Base-by-base conservation (phyloP, 345 rosid genomes). In the Ricinus communis region DNA sequence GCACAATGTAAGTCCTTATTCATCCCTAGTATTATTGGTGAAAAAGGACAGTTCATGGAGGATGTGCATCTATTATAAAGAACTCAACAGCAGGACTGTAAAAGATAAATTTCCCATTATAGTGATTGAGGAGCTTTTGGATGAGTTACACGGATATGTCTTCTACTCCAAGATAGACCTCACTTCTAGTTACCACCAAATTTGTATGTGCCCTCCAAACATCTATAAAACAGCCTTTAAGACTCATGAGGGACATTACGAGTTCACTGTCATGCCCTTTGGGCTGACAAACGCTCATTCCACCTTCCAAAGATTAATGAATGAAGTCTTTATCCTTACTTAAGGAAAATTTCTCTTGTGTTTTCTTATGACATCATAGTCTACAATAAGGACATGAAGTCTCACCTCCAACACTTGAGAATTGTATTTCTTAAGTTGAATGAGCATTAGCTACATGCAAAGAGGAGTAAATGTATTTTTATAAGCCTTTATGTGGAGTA, bases 31-130 rank as follows among this genome's bases (percentile, higher is more conserved):
- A 5, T 21, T 65, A 2, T 46, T 65, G 36, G 69, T 65, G 3
- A 65, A 65, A 25, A 65, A 65, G 25, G 56, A 65, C 27, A 31
- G n/a, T 2, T 13, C 54, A 22, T 65, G 69, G 57, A 15, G 69
- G 24, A 65, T 65, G 69, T 65, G 69, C 24, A 31, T 62, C 0
- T 55, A 65, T 31, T 65, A 47, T 25, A 49, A 0, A 24, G 38
- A 16, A 11, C 31, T 47, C 1, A 65, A 65, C 40, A 1, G 18
- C 5, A 9, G 2, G 15, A 65, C 69, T 1, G 30, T 65, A 4
- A 65, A 46, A 18, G 59, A 52, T 19, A 50, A 33, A 11, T 66
- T 16, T 8, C 46, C 45, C 16, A 50, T 51, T 19, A 59, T 46
- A 18, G n/a, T 53, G 10, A 22, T 53, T 53, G 58, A 53, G 9